These are phyloP conservation scores for Nepenthes mirabilis DNA, from an alignment of 148 eudicot species.

Conservation along the genomic window DNA sequence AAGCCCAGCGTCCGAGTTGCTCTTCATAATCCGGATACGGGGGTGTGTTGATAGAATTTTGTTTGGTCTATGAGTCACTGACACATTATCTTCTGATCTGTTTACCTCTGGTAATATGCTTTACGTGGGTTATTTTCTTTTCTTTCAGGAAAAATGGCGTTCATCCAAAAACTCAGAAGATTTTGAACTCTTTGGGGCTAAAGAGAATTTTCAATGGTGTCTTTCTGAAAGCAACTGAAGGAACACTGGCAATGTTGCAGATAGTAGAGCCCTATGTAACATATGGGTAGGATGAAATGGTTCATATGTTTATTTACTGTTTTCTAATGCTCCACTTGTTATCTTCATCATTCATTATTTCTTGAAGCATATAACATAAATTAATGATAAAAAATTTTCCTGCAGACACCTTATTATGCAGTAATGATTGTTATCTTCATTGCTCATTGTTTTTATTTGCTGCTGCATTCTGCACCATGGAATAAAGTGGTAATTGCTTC, in stretches of 20 bases:
- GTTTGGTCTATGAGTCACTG: neutral
- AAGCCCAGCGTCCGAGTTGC: conserved; percentile 38
- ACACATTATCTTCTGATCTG: neutral
- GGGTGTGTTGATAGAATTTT: conserved; percentile 36
- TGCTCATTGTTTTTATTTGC: no score
- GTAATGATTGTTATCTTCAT: no score
- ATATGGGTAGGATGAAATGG: conserved; percentile 46
- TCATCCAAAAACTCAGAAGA: conserved; percentile 53
- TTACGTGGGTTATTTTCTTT: neutral
- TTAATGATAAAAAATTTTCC: no score
- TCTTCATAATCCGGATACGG: conserved; percentile 70
- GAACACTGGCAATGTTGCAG: conserved; percentile 46
- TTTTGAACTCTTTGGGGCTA: conserved; percentile 53
- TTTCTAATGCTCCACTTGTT: neutral
- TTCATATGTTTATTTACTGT: neutral
- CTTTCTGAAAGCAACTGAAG: conserved; percentile 66
- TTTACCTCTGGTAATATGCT: neutral
- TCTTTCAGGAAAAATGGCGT: conserved; percentile 59
- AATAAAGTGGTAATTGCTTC: no score
- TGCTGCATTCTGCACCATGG: no score
- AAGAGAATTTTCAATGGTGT: conserved; percentile 59
- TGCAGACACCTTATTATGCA: no score
- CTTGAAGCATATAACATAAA: no score
- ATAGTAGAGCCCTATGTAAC: conserved; percentile 86
- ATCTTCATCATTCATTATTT: neutral